phyloP scores from a whole-genome alignment of 2,329 filamentous ascomycete species.

The Alternaria tenuissima region DNA sequence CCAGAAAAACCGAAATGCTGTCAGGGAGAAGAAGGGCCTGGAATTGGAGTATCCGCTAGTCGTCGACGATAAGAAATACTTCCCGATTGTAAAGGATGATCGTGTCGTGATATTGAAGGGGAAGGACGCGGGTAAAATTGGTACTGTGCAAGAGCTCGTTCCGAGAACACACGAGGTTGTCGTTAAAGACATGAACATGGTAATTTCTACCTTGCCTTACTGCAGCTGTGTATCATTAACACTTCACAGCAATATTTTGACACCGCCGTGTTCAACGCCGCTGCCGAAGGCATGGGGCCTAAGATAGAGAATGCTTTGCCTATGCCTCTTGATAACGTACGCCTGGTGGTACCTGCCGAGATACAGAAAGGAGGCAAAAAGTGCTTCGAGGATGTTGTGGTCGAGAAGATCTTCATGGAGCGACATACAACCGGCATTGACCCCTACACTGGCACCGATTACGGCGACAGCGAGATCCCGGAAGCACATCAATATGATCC shows the following conservation, averaged over 20 bases:
- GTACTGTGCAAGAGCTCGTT: constrained; percentile 68
- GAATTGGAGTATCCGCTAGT: constrained; percentile 38
- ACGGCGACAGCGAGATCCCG: constrained; percentile 35
- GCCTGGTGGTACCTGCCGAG: constrained; percentile 78
- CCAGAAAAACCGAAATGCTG: constrained; percentile 34
- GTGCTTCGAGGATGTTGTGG: constrained; percentile 63
- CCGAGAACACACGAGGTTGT: constrained; percentile 43
- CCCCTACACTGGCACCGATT: constrained; percentile 41
- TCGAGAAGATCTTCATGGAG: constrained; percentile 44
- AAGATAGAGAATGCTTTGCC: constrained; percentile 62
- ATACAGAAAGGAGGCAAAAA: constrained; percentile 60
- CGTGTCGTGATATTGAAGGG: constrained; percentile 84
- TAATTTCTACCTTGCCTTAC: constrained; percentile 22
- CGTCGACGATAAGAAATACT: constrained; percentile 40
- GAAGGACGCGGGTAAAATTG: constrained; percentile 83
- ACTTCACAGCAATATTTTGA: constrained; percentile 51
- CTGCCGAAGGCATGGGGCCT: constrained; percentile 45
- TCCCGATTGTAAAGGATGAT: constrained; percentile 66
- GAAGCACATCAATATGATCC: constrained; percentile 44
- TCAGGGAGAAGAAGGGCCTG: constrained; percentile 30
- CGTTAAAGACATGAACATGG: constrained; percentile 54
- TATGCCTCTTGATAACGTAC: constrained; percentile 75
- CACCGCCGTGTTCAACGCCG: constrained; percentile 48
- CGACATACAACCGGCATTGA: constrained; percentile 43
- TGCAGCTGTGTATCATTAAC: constrained; percentile 4